These are phyloP conservation scores for Rozella allomycis DNA, from an alignment of 371 early-diverging fungal genomes.

Conservation along the genomic window DNA sequence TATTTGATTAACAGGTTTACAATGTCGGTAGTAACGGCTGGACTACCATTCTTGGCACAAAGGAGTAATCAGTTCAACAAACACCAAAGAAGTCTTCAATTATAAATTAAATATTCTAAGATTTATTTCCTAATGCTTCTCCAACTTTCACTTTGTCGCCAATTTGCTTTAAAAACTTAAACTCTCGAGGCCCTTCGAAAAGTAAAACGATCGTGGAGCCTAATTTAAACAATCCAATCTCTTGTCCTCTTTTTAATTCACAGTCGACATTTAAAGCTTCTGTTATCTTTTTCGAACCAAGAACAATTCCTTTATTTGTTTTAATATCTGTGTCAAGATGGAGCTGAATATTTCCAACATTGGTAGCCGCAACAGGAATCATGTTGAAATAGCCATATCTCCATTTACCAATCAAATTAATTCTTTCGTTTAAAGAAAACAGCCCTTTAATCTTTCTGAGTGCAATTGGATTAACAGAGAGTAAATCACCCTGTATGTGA, in stretches of 20 bases:
- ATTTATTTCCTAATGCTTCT: no score
- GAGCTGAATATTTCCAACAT: conserved; percentile 81
- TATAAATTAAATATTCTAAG: no score
- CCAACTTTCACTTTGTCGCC: conserved; percentile 66
- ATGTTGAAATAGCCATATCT: conserved; percentile 77
- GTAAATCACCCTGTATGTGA: conserved; percentile 27
- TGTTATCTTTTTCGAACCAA: not conserved
- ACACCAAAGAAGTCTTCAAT: no score
- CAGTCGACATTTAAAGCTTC: not conserved
- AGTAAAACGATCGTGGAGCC: conserved; percentile 90
- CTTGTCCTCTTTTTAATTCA: conserved; percentile 59
- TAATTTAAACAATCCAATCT: conserved; percentile 80
- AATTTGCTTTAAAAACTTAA: conserved; percentile 44
- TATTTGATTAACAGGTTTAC: no score
- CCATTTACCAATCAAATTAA: conserved; percentile 76
- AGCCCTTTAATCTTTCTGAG: conserved; percentile 52
- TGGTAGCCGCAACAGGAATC: conserved; percentile 92
- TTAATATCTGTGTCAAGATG: conserved; percentile 80
- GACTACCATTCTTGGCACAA: no score
- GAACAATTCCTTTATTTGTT: no score
- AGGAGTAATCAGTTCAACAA: no score
- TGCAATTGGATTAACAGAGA: conserved; percentile 77
- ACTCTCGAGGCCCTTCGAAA: conserved; percentile 70
- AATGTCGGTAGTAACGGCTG: no score
- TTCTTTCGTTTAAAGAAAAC: conserved; percentile 88